Conservation (phyloP, 73 alveolate species). For the Blepharisma stoltei region DNA sequence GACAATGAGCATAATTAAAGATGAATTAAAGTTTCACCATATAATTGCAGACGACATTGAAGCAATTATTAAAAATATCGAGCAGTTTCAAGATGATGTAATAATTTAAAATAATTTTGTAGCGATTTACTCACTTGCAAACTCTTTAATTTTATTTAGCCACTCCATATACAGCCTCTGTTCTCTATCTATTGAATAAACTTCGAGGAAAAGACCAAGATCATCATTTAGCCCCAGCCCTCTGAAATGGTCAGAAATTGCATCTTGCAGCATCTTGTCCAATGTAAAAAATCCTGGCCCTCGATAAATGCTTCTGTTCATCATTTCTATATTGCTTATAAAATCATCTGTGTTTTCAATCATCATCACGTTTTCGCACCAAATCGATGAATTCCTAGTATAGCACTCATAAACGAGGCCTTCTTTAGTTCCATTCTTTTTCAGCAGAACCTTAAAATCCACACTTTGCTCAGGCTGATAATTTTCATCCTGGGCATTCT, state of each 20-base stretch:
- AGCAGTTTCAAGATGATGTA: too few relatives aligned
- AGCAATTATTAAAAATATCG: too few relatives aligned
- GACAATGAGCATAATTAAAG: too few relatives aligned
- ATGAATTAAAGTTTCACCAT: too few relatives aligned
- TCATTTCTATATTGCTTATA: not conserved
- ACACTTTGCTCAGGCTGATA: too few relatives aligned
- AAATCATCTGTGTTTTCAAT: not conserved
- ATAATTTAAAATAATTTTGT: too few relatives aligned
- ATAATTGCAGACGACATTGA: too few relatives aligned
- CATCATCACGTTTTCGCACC: constrained; percentile 37
- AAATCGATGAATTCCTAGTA: constrained; percentile 37
- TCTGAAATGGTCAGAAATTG: constrained; percentile 68
- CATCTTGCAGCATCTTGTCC: constrained; percentile 61
- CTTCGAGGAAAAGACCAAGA: constrained; percentile 83
- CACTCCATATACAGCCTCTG: constrained; percentile 84
- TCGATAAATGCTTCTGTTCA: constrained; percentile 53
- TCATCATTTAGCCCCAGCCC: constrained; percentile 77
- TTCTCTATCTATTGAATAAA: constrained; percentile 81
- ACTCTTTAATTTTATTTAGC: constrained; percentile 62
- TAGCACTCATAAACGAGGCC: constrained; percentile 22
- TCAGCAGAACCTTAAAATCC: constrained; percentile 15
- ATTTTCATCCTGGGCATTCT: too few relatives aligned
- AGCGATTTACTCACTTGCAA: not conserved
- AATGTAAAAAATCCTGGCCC: constrained; percentile 89
- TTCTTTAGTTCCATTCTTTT: not conserved